Percentiles rank a stretch among this genome's conserved stretches.
These are phyloP conservation scores for Sclerotinia borealis DNA, from an alignment of 2,329 filamentous ascomycete genomes.

Conservation along the genomic window DNA sequence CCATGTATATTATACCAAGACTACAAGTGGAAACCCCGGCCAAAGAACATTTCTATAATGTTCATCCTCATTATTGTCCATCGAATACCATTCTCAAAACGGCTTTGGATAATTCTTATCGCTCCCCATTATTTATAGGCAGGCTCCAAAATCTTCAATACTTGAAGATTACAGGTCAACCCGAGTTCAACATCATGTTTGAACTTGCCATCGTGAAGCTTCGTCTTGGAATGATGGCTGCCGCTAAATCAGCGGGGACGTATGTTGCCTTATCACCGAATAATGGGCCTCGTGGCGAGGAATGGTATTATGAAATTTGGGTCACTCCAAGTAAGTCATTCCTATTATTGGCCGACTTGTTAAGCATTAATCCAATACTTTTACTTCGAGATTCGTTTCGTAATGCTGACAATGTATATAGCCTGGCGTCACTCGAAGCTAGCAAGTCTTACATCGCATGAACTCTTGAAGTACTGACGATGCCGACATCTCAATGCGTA, in stretches of 20 bases:
- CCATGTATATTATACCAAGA: slow-evolving; percentile 10
- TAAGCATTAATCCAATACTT: background rate
- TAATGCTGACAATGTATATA: background rate
- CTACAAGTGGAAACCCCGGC: background rate
- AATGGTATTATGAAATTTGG: slow-evolving; percentile 13
- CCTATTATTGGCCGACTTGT: background rate
- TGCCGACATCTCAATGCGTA: background rate
- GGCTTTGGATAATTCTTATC: slow-evolving; percentile 7
- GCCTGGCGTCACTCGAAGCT: background rate
- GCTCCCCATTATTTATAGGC: slow-evolving; percentile 4
- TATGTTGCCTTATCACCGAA: slow-evolving; percentile 4
- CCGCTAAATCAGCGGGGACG: background rate
- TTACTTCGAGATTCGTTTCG: background rate
- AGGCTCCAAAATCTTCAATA: slow-evolving; percentile 4
- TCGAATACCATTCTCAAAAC: slow-evolving; percentile 8
- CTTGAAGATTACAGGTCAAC: slow-evolving; percentile 9
- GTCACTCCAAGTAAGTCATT: slow-evolving; percentile 8
- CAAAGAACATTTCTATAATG: slow-evolving; percentile 7
- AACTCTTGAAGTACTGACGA: background rate
- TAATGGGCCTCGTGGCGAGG: slow-evolving; percentile 8
- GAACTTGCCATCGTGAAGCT: slow-evolving; percentile 11
- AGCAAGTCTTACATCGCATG: background rate
- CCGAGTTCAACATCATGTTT: slow-evolving; percentile 8
- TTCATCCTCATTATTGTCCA: slow-evolving; percentile 9
- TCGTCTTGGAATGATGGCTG: slow-evolving; percentile 8